Percentiles rank a stretch among this genome's conserved stretches.
These are phyloP conservation scores for Protomyces pachydermus DNA, from an alignment of 1,139 yeast genomes.

Conservation along the genomic window DNA sequence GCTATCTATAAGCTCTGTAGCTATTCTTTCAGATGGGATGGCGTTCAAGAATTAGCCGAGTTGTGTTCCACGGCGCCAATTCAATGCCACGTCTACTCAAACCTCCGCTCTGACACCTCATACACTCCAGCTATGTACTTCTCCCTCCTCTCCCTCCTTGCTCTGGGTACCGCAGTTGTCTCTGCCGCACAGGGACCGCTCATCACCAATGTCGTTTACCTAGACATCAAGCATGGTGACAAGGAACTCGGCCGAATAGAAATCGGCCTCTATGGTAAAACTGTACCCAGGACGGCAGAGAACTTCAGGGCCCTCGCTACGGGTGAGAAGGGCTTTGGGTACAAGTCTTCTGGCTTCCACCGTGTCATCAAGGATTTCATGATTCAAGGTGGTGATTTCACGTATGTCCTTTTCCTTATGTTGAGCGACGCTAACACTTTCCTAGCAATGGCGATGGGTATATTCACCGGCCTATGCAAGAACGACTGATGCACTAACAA, in stretches of 20 bases:
- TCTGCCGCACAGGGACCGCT: constrained; percentile 26
- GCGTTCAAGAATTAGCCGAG: no score
- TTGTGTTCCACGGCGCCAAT: no score
- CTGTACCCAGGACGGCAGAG: constrained; percentile 90
- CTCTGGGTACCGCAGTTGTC: neutral
- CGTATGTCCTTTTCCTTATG: constrained; percentile 48
- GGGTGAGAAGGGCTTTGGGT: constrained; percentile 71
- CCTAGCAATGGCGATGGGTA: neutral
- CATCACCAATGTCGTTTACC: constrained; percentile 51
- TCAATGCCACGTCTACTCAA: no score
- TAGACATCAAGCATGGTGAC: constrained; percentile 81
- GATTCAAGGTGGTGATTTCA: constrained; percentile 98
- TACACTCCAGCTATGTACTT: neutral
- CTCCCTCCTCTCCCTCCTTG: neutral
- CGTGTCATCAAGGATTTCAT: constrained; percentile 71
- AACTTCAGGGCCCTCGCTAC: constrained; percentile 87
- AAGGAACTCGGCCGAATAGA: constrained; percentile 63
- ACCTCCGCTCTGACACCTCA: neutral
- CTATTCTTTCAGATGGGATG: no score
- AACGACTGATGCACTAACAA: neutral
- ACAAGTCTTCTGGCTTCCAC: constrained; percentile 81
- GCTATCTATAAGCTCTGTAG: no score
- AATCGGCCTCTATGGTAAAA: constrained; percentile 78
- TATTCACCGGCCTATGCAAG: neutral
- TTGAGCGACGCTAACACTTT: neutral